phyloP scores from a whole-genome alignment of 225 moss, liverwort and hornwort genomes.

The Polytrichum formosum region DNA sequence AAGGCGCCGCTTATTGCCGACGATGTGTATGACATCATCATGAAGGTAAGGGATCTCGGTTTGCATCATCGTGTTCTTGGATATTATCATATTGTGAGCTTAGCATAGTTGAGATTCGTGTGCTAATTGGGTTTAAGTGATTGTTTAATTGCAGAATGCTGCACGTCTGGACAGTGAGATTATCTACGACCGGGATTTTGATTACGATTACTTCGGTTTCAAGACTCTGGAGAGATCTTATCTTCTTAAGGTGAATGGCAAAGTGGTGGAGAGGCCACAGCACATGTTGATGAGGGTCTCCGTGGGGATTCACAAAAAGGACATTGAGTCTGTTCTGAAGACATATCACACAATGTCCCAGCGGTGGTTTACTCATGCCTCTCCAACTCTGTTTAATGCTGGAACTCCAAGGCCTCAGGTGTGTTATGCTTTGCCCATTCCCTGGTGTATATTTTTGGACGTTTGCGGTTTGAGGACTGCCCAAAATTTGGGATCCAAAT shows the following conservation, averaged over 20 bases:
- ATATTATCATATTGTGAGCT: too few species aligned
- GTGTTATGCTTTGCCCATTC: background rate
- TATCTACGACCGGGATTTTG: conserved; percentile 92
- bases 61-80: too few species aligned
- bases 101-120: too few species aligned
- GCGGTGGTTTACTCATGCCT: conserved; percentile 95
- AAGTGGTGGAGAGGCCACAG: conserved; percentile 86
- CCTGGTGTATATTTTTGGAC: too few species aligned
- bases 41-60: conserved; percentile 33
- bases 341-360: conserved; percentile 96
- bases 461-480: too few species aligned
- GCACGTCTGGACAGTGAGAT: conserved; percentile 87
- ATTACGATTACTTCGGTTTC: conserved; percentile 93
- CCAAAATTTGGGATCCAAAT: too few species aligned
- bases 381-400: conserved; percentile 83
- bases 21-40: conserved; percentile 67
- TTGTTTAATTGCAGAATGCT: conserved; percentile 52
- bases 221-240: conserved; percentile 92
- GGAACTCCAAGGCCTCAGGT: conserved; percentile 95
- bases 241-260: conserved; percentile 72
- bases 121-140: too few species aligned
- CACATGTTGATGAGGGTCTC: conserved; percentile 97
- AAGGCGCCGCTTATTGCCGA: conserved; percentile 79
- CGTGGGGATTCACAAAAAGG: conserved; percentile 75
- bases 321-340: conserved; percentile 59